Percentiles rank a stretch among this genome's conserved stretches.
These are phyloP conservation scores for Cutaneotrichosporon curvatum DNA, from an alignment of 1,284 basidiomycete genomes.

Conservation along the genomic window DNA sequence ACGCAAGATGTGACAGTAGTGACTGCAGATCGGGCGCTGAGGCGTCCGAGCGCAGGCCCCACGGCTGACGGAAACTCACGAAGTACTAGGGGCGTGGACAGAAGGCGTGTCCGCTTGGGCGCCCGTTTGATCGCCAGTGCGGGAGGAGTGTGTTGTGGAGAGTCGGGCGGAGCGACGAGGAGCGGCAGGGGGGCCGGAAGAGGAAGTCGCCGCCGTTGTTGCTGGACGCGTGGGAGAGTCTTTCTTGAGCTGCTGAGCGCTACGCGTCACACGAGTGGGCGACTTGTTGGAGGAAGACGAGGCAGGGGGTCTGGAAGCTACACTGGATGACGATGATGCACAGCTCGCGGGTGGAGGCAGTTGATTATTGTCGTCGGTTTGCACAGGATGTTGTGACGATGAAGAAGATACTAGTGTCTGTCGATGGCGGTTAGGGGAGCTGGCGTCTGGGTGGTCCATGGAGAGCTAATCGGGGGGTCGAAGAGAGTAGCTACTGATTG, in stretches of 20 bases:
- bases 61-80: no score
- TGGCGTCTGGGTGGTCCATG: slow-evolving; percentile 23
- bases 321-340: background rate
- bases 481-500: no score
- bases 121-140: slow-evolving; percentile 24
- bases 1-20: no score
- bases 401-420: background rate
- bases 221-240: background rate
- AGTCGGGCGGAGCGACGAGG: slow-evolving; percentile 33
- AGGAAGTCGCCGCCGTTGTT: background rate
- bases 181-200: background rate
- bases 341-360: no score
- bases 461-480: slow-evolving; percentile 9
- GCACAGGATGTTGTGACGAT: slow-evolving; percentile 2
- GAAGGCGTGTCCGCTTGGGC: no score
- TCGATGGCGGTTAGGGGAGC: slow-evolving; percentile 7
- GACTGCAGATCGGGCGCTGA: no score
- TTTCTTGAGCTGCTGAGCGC: background rate
- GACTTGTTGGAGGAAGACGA: slow-evolving; percentile 1
- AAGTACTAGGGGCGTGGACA: no score
- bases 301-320: background rate
- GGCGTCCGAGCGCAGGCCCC: no score
- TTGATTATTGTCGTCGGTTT: no score
- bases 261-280: slow-evolving; percentile 3
- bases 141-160: slow-evolving; percentile 19